These are phyloP conservation scores for Spiraea crenata DNA, from an alignment of 331 rosid species.

Conservation along the genomic window DNA sequence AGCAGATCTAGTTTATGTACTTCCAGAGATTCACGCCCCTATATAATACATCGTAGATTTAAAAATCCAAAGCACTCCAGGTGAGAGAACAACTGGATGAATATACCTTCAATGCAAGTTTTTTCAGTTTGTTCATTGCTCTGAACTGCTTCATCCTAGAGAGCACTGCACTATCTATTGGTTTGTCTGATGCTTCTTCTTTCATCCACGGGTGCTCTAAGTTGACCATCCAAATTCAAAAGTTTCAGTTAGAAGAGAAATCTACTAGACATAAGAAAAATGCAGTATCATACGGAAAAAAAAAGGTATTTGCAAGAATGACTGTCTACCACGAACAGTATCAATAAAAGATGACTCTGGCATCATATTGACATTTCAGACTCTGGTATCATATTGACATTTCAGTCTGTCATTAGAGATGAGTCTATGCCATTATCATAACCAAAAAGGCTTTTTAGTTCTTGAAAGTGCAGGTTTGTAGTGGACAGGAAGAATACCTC, in stretches of 20 bases:
- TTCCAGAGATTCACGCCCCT: not conserved
- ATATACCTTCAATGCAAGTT: slow-evolving; percentile 79
- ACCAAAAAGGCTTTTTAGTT: no score
- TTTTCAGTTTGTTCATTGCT: no score
- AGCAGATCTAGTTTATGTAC: not conserved
- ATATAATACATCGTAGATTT: not conserved
- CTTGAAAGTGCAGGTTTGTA: no score
- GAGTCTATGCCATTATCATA: no score
- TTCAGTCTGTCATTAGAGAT: no score
- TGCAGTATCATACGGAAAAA: not conserved
- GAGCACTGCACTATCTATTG: slow-evolving; percentile 89
- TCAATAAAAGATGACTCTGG: not conserved
- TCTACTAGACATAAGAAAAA: not conserved
- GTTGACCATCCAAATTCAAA: slow-evolving; percentile 29
- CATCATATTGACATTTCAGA: not conserved
- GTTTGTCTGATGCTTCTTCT: slow-evolving; percentile 90
- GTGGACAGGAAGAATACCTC: not conserved
- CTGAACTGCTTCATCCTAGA: slow-evolving; percentile 95
- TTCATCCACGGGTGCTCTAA: slow-evolving; percentile 90
- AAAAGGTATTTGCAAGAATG: not conserved
- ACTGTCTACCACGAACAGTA: not conserved
- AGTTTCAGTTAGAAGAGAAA: slow-evolving; percentile 25
- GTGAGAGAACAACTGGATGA: slow-evolving; percentile 11
- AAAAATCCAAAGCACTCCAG: not conserved
- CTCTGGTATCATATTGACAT: no score